These are phyloP conservation scores for Suillus fuscotomentosus DNA, from an alignment of 768 basidiomycete genomes.

Conservation along the genomic window DNA sequence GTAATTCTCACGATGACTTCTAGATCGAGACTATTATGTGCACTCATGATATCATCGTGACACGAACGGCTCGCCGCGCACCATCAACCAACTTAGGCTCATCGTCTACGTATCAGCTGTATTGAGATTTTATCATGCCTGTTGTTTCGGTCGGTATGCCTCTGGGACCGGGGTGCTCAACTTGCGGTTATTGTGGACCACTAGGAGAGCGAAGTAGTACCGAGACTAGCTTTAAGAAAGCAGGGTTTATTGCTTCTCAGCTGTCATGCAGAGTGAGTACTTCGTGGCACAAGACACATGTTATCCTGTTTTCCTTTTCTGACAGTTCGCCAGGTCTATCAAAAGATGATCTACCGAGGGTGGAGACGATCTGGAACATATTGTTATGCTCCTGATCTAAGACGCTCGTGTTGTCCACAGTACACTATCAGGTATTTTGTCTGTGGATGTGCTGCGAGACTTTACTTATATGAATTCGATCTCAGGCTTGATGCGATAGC, in stretches of 20 bases:
- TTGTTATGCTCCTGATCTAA: conserved; percentile 87
- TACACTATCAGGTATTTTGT: conserved; percentile 83
- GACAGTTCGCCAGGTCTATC: conserved; percentile 55
- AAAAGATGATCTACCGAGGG: conserved; percentile 79
- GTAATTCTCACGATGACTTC: neutral
- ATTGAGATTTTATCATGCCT: conserved; percentile 15
- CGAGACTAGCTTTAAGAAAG: conserved; percentile 45
- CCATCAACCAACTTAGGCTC: neutral
- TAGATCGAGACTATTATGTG: neutral
- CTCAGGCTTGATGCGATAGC: conserved; percentile 61
- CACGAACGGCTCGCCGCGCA: neutral
- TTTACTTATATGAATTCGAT: neutral
- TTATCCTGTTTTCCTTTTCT: neutral
- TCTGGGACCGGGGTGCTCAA: conserved; percentile 30
- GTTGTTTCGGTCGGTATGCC: conserved; percentile 27
- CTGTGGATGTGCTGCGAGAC: neutral
- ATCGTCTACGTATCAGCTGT: neutral
- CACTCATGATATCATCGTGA: neutral
- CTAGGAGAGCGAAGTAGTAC: conserved; percentile 44
- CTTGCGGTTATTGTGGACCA: conserved; percentile 69
- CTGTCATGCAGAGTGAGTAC: conserved; percentile 51
- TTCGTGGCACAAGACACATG: neutral
- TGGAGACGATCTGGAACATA: conserved; percentile 84
- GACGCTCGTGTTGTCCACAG: conserved; percentile 84
- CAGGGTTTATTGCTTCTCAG: conserved; percentile 47